phyloP scores from a whole-genome alignment of 495 filamentous ascomycete species.

The Xylaria intraflava region DNA sequence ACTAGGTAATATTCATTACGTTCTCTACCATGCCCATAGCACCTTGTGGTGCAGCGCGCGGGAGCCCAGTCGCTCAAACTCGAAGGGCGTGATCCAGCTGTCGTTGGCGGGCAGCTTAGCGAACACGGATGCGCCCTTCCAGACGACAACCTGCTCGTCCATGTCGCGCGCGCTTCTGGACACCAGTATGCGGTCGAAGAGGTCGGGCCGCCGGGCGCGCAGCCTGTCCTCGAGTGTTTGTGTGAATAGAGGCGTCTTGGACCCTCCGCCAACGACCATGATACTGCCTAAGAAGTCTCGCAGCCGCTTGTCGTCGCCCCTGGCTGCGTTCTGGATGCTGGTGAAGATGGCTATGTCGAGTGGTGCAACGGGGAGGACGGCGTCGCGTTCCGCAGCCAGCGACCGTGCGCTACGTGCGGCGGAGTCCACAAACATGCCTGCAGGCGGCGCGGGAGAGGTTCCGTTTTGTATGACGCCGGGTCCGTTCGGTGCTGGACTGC shows the following conservation, averaged over 20 bases:
- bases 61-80: constrained; percentile 82
- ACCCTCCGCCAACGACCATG: constrained; percentile 91
- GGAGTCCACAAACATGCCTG: constrained; percentile 30
- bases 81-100: constrained; percentile 80
- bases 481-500: constrained; percentile 40
- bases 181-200: constrained; percentile 78
- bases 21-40: constrained; percentile 58
- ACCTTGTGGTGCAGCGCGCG: constrained; percentile 80
- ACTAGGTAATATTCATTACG: not conserved
- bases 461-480: constrained; percentile 40
- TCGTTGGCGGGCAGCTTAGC: constrained; percentile 89
- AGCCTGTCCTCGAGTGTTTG: constrained; percentile 75
- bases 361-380: constrained; percentile 70
- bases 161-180: constrained; percentile 83
- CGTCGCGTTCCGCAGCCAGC: constrained; percentile 63
- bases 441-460: constrained; percentile 39
- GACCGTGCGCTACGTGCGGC: constrained; percentile 42
- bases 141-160: constrained; percentile 88
- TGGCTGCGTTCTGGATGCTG: constrained; percentile 77
- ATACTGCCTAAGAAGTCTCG: constrained; percentile 87
- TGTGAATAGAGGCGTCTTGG: constrained; percentile 69
- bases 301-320: constrained; percentile 84
- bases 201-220: constrained; percentile 58
- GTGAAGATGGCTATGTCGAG: constrained; percentile 86
- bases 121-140: constrained; percentile 97